Evolutionary conservation across 768 basidiomycete species (phyloP), one percentile per base, ranked within the genome.

Genomic region (Tulasnella sp.): DNA sequence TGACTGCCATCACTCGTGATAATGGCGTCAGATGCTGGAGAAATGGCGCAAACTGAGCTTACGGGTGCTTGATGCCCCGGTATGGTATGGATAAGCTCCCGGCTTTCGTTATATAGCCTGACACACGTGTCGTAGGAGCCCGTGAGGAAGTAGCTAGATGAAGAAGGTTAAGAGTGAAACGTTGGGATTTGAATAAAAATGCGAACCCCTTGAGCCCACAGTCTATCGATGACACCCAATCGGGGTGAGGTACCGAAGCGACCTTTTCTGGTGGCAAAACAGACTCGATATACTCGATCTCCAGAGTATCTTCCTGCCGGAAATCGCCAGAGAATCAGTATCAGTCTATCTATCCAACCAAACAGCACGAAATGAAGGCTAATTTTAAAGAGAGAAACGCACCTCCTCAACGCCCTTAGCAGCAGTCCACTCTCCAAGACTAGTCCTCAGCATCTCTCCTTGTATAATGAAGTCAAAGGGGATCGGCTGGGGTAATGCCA

Each of bases 401-500:
- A 86, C 85, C 77, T 85, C 84, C 23, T 81, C 83, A 41, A 83
- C 73, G 1, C 78, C 81, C 64, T 82, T 77, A 62, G 81, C 81
- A 4, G 72, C 63, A 59, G 82, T 83, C 85, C 85, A 92, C 63
- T 83, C 83, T 11, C 75, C 80, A 25, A 99, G 67, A 25, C 74
- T 81, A 0, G 77, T 75, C 43, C 85, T 73, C 2, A 97, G 68
- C 11, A 97, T 77, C 65, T 86, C 80, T n/a, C 90, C 89, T 42
- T 77, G 74, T 39, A 96, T 73, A 42, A 99, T 69, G 68, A 97
- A 98, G 69, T 99, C 93, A 67, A 97, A 97, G 0, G 92, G 93
- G 2, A 94, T 74, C 0, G 86, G 81, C 54, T 79, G 79, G 0
- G 76, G 68, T 15, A 85, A 78, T 23, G 78, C 76, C 25, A 98